These are phyloP conservation scores for Myxozyma neotropica DNA, from an alignment of 805 yeast species.

Conservation along the genomic window DNA sequence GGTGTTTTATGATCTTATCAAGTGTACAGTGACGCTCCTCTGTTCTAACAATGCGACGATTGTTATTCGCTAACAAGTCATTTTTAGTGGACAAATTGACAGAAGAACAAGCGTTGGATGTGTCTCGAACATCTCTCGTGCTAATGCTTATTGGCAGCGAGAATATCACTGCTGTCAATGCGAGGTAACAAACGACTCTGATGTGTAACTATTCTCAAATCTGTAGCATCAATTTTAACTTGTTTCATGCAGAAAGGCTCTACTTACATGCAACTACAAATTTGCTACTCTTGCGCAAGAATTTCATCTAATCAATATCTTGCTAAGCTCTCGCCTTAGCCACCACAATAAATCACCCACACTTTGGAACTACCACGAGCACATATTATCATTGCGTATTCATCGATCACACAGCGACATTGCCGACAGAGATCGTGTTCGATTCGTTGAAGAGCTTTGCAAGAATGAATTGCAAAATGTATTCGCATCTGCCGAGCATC, in stretches of 20 bases:
- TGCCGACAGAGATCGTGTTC: constrained; percentile 3
- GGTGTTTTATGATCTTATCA: constrained; percentile 11
- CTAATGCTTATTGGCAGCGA: constrained; percentile 28
- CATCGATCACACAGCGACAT: neutral
- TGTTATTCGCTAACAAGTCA: neutral
- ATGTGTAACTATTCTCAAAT: too few relatives aligned
- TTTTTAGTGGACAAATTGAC: constrained; percentile 20
- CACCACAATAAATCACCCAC: constrained; percentile 47
- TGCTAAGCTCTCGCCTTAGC: constrained; percentile 40
- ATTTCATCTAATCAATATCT: constrained; percentile 13
- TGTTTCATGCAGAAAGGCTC: constrained; percentile 14
- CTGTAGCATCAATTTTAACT: too few relatives aligned
- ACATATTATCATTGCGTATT: neutral
- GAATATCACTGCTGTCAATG: constrained; percentile 29
- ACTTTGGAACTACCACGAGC: constrained; percentile 45
- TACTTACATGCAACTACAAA: neutral
- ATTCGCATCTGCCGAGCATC: constrained; percentile 45
- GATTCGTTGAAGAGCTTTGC: constrained; percentile 18
- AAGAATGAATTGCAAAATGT: constrained; percentile 38
- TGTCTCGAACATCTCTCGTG: constrained; percentile 15
- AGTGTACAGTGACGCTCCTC: constrained; percentile 4
- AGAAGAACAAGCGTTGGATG: constrained; percentile 19
- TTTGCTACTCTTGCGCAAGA: constrained; percentile 14
- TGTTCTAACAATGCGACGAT: neutral
- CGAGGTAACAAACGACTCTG: too few relatives aligned